Evolutionary conservation across 768 basidiomycete species (phyloP).

Genomic region (Leccinum olivaceopallidum): DNA sequence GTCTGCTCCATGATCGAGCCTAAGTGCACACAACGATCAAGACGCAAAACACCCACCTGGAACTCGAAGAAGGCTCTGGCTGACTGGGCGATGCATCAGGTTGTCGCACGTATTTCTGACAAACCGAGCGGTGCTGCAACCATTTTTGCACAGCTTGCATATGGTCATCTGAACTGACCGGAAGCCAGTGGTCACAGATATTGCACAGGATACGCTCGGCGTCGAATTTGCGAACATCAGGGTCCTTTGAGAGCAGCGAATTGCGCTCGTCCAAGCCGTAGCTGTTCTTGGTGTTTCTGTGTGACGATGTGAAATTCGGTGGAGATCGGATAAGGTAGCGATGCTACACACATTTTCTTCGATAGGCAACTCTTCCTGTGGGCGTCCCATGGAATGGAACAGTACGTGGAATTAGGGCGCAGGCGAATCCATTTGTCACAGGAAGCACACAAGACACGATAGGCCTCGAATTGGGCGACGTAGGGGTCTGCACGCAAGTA

Average conservation of each 20-base stretch:
- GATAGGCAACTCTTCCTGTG: conserved; percentile 81
- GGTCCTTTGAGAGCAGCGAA: conserved; percentile 59
- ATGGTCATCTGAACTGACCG: conserved; percentile 60
- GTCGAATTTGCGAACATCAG: conserved; percentile 74
- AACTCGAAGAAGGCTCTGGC: conserved; percentile 25
- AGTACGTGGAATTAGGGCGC: conserved; percentile 85
- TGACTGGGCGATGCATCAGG: conserved; percentile 12
- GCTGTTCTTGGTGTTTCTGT: conserved; percentile 46
- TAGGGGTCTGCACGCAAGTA: conserved; percentile 71
- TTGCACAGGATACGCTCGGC: conserved; percentile 70
- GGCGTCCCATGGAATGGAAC: conserved; percentile 87
- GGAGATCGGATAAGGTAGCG: conserved; percentile 5
- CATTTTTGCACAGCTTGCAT: conserved; percentile 62
- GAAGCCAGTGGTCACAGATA: conserved; percentile 68
- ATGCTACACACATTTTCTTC: conserved; percentile 62
- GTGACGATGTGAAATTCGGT: conserved; percentile 9
- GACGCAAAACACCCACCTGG: conserved; percentile 18
- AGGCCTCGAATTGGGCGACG: conserved; percentile 79
- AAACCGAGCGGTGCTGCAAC: conserved; percentile 60
- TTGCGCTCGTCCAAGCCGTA: conserved; percentile 64
- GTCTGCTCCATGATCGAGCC: conserved; percentile 8
- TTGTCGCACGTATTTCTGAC: conserved; percentile 39
- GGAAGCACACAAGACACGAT: conserved; percentile 73
- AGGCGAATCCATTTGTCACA: conserved; percentile 87
- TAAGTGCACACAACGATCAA: conserved; percentile 6